Evolutionary conservation across 163 green algal species (phyloP).

Genomic region (Scenedesmus sp.): DNA sequence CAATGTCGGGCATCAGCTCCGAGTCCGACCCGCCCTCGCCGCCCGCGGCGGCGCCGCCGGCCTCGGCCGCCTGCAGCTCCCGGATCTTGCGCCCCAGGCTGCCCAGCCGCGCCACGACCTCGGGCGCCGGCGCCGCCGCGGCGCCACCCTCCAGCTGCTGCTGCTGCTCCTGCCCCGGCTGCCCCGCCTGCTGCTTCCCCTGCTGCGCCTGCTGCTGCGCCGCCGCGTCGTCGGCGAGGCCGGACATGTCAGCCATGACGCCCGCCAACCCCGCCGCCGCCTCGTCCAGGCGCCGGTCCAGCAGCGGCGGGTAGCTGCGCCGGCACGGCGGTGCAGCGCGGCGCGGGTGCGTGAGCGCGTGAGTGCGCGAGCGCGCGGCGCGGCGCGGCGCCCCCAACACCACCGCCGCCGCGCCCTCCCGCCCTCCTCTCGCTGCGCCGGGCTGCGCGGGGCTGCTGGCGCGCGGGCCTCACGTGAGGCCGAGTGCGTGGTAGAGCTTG

Average conservation of each 20-base stretch:
- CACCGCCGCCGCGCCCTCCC: no score
- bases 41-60: conserved; percentile 22
- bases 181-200: neutral
- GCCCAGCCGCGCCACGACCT: conserved; percentile 27
- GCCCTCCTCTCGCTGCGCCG: no score
- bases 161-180: neutral
- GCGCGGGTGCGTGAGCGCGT: no score
- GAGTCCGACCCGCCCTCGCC: conserved; percentile 52
- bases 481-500: conserved; percentile 94
- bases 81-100: conserved; percentile 26
- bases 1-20: conserved; percentile 35
- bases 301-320: conserved; percentile 84
- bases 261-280: conserved; percentile 80
- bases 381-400: no score
- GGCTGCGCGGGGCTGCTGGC: no score
- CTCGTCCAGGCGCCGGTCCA: conserved; percentile 82
- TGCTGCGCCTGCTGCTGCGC: conserved; percentile 26
- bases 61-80: conserved; percentile 33
- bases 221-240: conserved; percentile 39
- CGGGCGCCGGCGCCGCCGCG: conserved; percentile 15
- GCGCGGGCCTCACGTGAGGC: conserved; percentile 53
- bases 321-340: neutral
- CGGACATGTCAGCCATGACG: conserved; percentile 83
- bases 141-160: neutral
- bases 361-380: no score